Conservation (phyloP, 2,329 filamentous ascomycete species). For the Aspergillus costaricaensis region DNA sequence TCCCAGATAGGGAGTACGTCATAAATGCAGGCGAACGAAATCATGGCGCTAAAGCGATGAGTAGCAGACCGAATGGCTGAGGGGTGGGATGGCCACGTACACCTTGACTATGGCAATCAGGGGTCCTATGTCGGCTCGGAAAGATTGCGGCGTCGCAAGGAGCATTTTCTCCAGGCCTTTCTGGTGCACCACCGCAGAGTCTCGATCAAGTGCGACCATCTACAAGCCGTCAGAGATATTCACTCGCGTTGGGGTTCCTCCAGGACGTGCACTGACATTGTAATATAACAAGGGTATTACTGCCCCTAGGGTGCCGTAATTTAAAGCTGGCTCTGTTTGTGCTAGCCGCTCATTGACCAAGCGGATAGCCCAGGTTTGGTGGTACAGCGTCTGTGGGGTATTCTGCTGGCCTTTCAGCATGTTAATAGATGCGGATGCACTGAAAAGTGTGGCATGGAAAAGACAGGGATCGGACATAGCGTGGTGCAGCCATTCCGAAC, state of each 20-base stretch:
- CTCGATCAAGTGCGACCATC: neutral
- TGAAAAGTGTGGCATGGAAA: neutral
- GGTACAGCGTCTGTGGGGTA: neutral
- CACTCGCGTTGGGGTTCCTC: no score
- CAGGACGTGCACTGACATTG: neutral
- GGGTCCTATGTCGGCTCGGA: neutral
- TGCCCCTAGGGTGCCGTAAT: neutral
- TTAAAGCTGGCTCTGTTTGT: neutral
- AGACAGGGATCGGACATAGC: neutral
- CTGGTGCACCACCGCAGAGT: neutral
- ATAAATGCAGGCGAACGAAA: neutral
- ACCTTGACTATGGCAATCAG: neutral
- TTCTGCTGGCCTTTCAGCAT: neutral
- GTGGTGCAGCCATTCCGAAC: neutral
- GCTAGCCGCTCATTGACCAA: slow-evolving; percentile 1
- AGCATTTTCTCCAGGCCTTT: slow-evolving; percentile 2
- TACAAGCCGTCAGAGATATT: no score
- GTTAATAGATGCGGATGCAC: neutral
- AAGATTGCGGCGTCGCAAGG: neutral
- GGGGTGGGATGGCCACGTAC: neutral
- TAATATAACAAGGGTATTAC: slow-evolving; percentile 6
- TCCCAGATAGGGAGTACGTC: neutral
- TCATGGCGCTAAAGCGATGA: neutral
- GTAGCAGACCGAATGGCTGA: no score
- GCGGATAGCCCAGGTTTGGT: slow-evolving; percentile 2